Evolutionary conservation across 2,329 filamentous ascomycete genomes (phyloP), one percentile per base, ranked within the genome.

Genomic region (Penicillium sp.): DNA sequence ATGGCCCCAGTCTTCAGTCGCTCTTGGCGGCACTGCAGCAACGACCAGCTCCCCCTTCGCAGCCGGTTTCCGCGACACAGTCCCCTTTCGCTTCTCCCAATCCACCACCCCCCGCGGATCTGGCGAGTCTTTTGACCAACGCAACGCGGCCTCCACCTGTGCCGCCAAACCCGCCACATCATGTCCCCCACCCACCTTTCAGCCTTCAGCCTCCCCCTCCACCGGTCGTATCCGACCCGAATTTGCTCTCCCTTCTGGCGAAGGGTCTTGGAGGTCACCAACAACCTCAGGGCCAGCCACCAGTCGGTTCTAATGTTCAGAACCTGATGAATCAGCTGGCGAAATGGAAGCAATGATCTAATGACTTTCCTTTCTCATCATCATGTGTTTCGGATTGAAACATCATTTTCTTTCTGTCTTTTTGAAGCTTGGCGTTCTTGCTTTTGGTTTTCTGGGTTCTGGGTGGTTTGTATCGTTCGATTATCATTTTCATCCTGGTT

Each of bases 1-100:
- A 89, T 50, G 77, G 78, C 23, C 72, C 74, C 26, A 77, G 80
- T 4, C 67, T 90, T n/a, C 84, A 87, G 54, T 81, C 77, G 37
- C 67, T 90, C 4, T 65, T 89, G 4, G 73, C 77, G 12, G 75
- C 77, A 6, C 72, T 87, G 36, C 66, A 73, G 36, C 18, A 22
- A 22, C 59, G 58, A 23, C 62, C 67, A 13, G 37, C 23, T n/a
- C 40, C 50, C 13, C 48, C 41, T 14, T 51, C 51, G 6, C 64
- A 66, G 23, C 57, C 64, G 8, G 42, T 56, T 22, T 60, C 59
- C 16, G 48, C 60, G 15, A 49, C 60, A 20, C 62, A 65, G 31
- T 61, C 56, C 16, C 54, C 62, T 17, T 61, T 65, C 18, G 35
- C 57, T 10, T 50, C 59, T 6, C 45, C 55, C 12, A 61, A 59